Conservation (phyloP, 2,329 filamentous ascomycete species). For the Sporothrix humicola region DNA sequence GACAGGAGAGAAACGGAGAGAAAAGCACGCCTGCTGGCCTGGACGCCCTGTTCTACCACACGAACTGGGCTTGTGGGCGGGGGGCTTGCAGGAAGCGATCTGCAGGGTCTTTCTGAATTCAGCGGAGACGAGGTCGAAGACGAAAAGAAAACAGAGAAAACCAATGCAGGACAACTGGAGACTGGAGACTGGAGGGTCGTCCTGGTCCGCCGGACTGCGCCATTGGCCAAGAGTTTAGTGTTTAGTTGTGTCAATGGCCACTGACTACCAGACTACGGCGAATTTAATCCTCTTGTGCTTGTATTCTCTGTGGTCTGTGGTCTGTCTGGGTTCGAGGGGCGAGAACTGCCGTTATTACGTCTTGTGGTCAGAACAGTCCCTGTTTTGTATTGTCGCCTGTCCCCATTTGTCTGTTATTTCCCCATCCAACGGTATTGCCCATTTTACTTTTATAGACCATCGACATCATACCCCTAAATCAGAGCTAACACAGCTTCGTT, state of each 20-base stretch:
- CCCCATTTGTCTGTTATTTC: neutral
- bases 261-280: neutral
- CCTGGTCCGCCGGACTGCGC: neutral
- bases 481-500: neutral
- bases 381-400: neutral
- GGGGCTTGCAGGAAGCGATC: conserved; percentile 13
- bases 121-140: neutral
- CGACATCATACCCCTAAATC: neutral
- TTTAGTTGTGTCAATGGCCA: neutral
- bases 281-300: neutral
- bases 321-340: neutral
- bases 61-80: neutral
- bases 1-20: neutral
- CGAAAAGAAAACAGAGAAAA: neutral
- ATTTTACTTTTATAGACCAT: neutral
- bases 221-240: conserved; percentile 1
- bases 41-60: too few relatives aligned
- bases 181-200: too few relatives aligned
- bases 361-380: conserved; percentile 6
- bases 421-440: neutral
- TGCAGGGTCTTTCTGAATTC: conserved; percentile 20
- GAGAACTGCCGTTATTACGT: conserved; percentile 1
- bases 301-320: neutral
- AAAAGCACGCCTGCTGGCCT: too few relatives aligned
- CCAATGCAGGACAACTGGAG: conserved; percentile 1